Conservation (phyloP, 345 rosid species). For the Rhodamnia rubescens region DNA sequence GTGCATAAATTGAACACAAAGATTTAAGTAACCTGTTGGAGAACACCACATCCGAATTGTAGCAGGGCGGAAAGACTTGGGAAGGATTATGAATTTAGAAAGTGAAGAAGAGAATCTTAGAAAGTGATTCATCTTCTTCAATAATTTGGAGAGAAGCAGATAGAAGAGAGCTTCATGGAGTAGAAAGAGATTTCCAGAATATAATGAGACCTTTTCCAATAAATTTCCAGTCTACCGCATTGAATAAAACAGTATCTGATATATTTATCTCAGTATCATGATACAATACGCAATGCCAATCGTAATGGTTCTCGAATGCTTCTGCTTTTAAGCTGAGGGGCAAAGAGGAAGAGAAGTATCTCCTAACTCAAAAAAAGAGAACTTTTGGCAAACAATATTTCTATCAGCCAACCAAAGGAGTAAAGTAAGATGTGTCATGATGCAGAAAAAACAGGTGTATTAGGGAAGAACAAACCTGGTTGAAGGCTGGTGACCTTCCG, state of each 20-base stretch:
- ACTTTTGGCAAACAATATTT: not conserved
- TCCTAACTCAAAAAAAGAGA: not conserved
- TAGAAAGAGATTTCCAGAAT: not conserved
- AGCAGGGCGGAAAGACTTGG: not conserved
- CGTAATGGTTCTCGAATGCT: not conserved
- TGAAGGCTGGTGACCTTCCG: constrained; percentile 8
- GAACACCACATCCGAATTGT: not conserved
- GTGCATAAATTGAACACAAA: not conserved
- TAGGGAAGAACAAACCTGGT: not conserved
- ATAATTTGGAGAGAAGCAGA: not conserved
- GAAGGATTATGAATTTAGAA: not conserved
- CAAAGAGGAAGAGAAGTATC: not conserved
- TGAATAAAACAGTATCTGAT: not conserved
- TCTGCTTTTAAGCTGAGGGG: not conserved
- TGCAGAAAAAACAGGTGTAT: not conserved
- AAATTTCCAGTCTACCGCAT: not conserved
- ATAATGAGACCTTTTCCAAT: not conserved
- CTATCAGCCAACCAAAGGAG: not conserved
- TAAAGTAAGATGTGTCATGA: not conserved
- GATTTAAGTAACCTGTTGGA: not conserved
- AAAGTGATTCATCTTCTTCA: not conserved
- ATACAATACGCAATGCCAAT: not conserved
- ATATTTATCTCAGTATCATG: not conserved
- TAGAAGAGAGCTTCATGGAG: not conserved
- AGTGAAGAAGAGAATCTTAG: not conserved